A percentile compares a stretch with the other conserved stretches of the same genome.
Conservation (phyloP, 139 green algal species). For the Axilococcus clingmanii region DNA sequence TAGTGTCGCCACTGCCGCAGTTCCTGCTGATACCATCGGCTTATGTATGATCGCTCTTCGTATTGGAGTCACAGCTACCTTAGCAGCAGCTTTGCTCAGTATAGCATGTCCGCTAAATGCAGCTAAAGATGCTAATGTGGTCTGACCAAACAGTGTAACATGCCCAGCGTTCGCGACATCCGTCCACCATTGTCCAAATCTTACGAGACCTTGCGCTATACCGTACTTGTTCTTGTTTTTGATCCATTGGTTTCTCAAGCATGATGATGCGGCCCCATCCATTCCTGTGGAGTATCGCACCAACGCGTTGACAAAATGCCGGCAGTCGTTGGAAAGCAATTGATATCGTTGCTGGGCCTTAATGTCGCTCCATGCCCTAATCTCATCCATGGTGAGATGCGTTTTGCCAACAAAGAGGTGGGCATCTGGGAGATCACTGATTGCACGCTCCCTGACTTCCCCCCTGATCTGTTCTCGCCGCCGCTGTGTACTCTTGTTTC, state of each 20-base stretch:
- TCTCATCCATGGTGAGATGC: constrained; percentile 35
- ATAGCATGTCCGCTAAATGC: constrained; percentile 15
- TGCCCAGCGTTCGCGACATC: constrained; percentile 41
- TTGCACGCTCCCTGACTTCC: constrained; percentile 30
- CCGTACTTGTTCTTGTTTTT: background rate
- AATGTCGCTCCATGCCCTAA: constrained; percentile 38
- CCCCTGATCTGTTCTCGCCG: constrained; percentile 4
- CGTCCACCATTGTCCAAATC: constrained; percentile 33
- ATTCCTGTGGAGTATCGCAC: constrained; percentile 49
- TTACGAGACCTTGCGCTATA: constrained; percentile 17
- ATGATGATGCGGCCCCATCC: constrained; percentile 19
- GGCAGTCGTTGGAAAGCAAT: constrained; percentile 53
- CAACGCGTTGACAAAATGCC: constrained; percentile 54
- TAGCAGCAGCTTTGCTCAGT: constrained; percentile 3
- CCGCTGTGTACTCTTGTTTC: background rate
- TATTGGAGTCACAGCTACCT: constrained; percentile 5
- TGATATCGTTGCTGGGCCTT: constrained; percentile 30
- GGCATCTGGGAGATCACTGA: constrained; percentile 30
- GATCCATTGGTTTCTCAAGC: constrained; percentile 2
- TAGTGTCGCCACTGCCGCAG: constrained; percentile 20
- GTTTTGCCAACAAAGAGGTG: constrained; percentile 49
- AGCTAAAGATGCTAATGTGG: constrained; percentile 6
- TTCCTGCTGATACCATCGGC: constrained; percentile 9
- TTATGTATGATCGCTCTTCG: constrained; percentile 7
- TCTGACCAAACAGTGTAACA: constrained; percentile 19